Evolutionary conservation across 2,329 filamentous ascomycete genomes (phyloP).

Genomic region (Colletotrichum sublineola): DNA sequence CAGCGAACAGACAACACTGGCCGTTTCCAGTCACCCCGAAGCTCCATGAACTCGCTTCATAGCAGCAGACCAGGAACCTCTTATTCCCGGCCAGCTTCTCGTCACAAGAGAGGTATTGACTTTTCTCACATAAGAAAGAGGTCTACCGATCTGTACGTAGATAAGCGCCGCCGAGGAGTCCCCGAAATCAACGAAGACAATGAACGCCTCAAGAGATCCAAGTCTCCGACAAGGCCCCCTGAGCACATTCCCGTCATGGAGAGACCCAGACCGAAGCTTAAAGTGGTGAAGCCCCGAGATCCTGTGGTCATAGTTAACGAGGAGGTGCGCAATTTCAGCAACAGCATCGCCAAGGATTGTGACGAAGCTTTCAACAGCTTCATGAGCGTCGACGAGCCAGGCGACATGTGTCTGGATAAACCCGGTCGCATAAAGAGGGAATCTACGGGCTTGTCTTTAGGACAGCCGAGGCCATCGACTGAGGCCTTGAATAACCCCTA

Average conservation of each 20-base stretch:
- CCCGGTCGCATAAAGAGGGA: constrained; percentile 50
- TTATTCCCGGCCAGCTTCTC: constrained; percentile 57
- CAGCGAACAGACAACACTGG: constrained; percentile 49
- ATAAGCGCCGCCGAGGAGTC: constrained; percentile 32
- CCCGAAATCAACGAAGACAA: constrained; percentile 2
- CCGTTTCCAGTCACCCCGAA: constrained; percentile 52
- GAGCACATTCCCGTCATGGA: constrained; percentile 40
- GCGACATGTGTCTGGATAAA: constrained; percentile 48
- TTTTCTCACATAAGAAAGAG: constrained; percentile 65
- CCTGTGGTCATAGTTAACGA: constrained; percentile 66
- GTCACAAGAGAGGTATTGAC: constrained; percentile 67
- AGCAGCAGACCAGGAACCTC: constrained; percentile 60
- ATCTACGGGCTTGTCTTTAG: constrained; percentile 59
- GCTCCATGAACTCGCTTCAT: constrained; percentile 64
- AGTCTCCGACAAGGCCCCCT: constrained; percentile 11
- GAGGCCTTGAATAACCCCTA: constrained; percentile 50
- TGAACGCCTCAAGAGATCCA: constrained; percentile 8
- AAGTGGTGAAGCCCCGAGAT: constrained; percentile 43
- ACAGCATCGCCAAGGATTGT: constrained; percentile 88
- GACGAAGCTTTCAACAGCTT: constrained; percentile 87
- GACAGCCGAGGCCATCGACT: constrained; percentile 52
- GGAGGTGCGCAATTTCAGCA: constrained; percentile 86
- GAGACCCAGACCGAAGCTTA: constrained; percentile 45
- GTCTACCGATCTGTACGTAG: constrained; percentile 41
- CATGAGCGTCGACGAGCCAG: constrained; percentile 57